Evolutionary conservation across 139 green algal genomes (phyloP), one percentile per base, ranked within the genome.

Genomic region (Tetradesmus obliquus): DNA sequence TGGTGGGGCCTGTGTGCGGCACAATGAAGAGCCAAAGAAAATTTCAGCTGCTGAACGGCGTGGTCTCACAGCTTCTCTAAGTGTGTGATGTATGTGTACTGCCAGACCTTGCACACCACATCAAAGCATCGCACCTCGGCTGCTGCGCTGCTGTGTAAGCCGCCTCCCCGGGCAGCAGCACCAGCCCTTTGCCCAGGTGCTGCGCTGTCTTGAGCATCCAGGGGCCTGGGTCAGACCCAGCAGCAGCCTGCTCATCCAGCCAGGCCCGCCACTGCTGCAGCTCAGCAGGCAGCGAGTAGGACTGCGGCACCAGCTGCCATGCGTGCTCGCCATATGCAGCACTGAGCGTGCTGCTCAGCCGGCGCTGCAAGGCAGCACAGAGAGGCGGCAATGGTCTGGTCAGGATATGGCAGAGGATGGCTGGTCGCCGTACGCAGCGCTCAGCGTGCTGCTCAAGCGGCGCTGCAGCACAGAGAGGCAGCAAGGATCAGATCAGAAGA

Each of bases 201-300:
- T 95, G 92, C 3, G 92, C 88, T 7, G 94, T 96, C 88, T 96
- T 96, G 9, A 96, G 83, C 62, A 96, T 95, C 94, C 94, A 96
- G 80, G 94, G 91, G 79, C 92, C 89, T 71, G 93, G 76, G 8
- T 90, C 79, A 54, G 22, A 12, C 6, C 53, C 62, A 6, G 24
- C 55, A 45, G 88, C 85, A 32, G 79, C 88, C 22, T 81, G 54
- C 82, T 74, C 32, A 20, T 76, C 62, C 90, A 91, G 81, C 84
- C 89, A 88, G 0, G 83, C 87, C 13, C 62, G 85, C 85, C 92
- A 92, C 79, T 83, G 58, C 10, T 24, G 66, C 84, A 96, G 91
- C 86, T 95, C 91, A 22, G 94, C 90, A 5, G 92, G 94, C 66
- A 96, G 79, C 53, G 55, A 90, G 86, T 95, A 96, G 3, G 92